Evolutionary conservation across 805 yeast genomes (phyloP).

Genomic region (Barnettozyma vustinii): DNA sequence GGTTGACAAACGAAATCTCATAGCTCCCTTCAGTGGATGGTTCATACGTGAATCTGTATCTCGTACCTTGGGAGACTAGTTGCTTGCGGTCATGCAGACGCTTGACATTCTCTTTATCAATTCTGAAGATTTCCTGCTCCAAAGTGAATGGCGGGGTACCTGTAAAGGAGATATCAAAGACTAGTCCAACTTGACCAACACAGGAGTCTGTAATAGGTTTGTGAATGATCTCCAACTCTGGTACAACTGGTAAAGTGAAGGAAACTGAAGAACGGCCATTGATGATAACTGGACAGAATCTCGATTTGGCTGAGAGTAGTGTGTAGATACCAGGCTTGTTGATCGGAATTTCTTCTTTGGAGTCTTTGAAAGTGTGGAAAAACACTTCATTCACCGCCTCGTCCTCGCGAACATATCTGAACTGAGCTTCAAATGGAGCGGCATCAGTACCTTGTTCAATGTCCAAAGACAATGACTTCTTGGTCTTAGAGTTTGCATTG

Average conservation of each 20-base stretch:
- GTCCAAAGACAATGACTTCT: conserved; percentile 30
- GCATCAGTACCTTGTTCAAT: conserved; percentile 27
- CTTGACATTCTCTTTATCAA: conserved; percentile 31
- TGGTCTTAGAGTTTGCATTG: conserved; percentile 32
- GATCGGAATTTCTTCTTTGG: conserved; percentile 32
- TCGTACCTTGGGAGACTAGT: conserved; percentile 35
- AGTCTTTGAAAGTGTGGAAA: conserved; percentile 24
- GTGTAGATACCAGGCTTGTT: conserved; percentile 62
- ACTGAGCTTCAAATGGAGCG: conserved; percentile 31
- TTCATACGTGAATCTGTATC: conserved; percentile 57
- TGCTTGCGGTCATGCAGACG: conserved; percentile 32
- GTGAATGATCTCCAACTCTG: conserved; percentile 37
- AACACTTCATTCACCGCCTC: conserved; percentile 17
- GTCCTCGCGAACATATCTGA: conserved; percentile 28
- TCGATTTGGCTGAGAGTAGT: conserved; percentile 49
- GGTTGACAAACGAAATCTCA: conserved; percentile 59
- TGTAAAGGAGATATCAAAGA: conserved; percentile 57
- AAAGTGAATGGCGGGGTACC: conserved; percentile 84
- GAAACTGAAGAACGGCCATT: conserved; percentile 47
- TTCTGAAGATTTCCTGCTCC: conserved; percentile 53
- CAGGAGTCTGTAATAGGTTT: conserved; percentile 73
- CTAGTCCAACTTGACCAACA: conserved; percentile 86
- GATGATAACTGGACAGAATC: conserved; percentile 62
- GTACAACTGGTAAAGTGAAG: conserved; percentile 55
- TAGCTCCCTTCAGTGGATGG: conserved; percentile 83